Percentiles rank a stretch among this genome's conserved stretches.
Evolutionary conservation across 306 rosid genomes (phyloP).

Genomic region (Fragaria nilgerrensis): DNA sequence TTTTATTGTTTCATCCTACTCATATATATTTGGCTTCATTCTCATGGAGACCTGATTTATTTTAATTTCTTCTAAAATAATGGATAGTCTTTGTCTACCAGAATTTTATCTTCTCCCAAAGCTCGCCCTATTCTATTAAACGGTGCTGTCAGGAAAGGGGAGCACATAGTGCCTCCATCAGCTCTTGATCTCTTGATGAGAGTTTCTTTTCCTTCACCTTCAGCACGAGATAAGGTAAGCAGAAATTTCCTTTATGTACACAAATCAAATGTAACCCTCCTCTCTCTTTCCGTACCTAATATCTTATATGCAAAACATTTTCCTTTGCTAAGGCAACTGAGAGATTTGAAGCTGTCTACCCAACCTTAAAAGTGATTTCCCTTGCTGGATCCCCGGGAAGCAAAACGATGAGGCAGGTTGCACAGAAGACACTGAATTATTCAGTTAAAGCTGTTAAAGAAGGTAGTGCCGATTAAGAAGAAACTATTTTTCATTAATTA

Average conservation of each 20-base stretch:
- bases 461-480: constrained; percentile 35
- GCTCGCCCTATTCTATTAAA: constrained; percentile 68
- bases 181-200: constrained; percentile 65
- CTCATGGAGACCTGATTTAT: constrained; percentile 26
- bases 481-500: not conserved
- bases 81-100: not conserved
- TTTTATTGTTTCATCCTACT: not conserved
- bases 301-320: not conserved
- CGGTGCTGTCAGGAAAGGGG: constrained; percentile 85
- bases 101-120: constrained; percentile 62
- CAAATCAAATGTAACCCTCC: not conserved
- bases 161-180: constrained; percentile 74
- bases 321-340: constrained; percentile 70
- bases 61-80: not conserved
- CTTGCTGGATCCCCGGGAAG: constrained; percentile 83
- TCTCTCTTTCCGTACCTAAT: not conserved
- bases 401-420: constrained; percentile 74
- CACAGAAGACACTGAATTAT: constrained; percentile 65
- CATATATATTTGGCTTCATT: not conserved
- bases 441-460: constrained; percentile 66
- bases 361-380: constrained; percentile 72
- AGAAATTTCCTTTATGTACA: constrained; percentile 6
- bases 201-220: constrained; percentile 60
- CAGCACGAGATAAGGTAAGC: constrained; percentile 70
- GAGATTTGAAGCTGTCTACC: constrained; percentile 80